Evolutionary conservation across 352 stramenopile genomes (phyloP), one percentile per base, ranked within the genome.

Genomic region (Globisporangium spinosum): DNA sequence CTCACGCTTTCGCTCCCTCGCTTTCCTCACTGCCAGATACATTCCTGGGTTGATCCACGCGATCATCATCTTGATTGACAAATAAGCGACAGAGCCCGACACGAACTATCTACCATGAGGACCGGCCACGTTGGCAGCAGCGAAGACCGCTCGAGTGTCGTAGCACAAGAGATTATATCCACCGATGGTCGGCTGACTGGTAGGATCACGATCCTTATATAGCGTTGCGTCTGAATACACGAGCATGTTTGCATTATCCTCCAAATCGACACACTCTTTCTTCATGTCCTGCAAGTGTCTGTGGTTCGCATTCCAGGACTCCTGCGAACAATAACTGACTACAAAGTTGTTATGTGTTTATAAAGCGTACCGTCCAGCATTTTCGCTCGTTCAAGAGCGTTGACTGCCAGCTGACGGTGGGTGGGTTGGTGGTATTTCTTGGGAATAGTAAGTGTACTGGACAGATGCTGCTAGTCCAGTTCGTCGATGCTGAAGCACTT

Each of bases 41-140:
- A 77, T 90, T 57, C 82, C 82, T 22, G 83, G 83, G 10, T 70
- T 91, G 65, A 89, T 91, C 65, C 83, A 91, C 67, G 83, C 83
- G 13, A 77, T 91, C 43, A 90, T 90, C 68, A 91, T 91, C 61
- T 73, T 91, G 35, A 75, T 89, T 40, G 83, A 80, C 70, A 70
- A 89, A 70, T 91, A 82, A 51, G 8, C 22, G 3, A 17, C 3
- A 5, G 47, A 13, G 8, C n/a, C 12, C 8, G 29, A 15, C 20
- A 29, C 3, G 38, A 47, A 47, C 8, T 40, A 10, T 8, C 38
- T 47, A 47, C 38, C 38, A 47, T 13, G 35, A 43, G 35, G 13
- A 4, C 38, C 38, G 38, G 38, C 40, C 40, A 47, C 40, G 29
- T 47, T 47, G 15, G 40, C 15, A 6, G 3, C 13, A 20, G 12